phyloP scores from a whole-genome alignment of 495 filamentous ascomycete species.

The Penicillium psychrofluorescens region DNA sequence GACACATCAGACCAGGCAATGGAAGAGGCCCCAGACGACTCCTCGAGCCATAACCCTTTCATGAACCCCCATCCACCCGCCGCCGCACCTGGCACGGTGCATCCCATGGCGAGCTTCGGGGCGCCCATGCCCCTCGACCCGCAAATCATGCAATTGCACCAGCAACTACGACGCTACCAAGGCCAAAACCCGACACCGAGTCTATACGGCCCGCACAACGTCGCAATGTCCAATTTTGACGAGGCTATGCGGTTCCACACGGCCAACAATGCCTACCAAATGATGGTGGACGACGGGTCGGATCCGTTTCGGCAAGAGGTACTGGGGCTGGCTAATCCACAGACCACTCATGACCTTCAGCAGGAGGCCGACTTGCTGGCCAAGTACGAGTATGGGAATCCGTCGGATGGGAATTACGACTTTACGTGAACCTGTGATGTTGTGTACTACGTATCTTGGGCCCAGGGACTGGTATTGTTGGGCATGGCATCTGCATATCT shows the following conservation, averaged over 20 bases:
- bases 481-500: no score
- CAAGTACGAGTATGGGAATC: slow-evolving; percentile 37
- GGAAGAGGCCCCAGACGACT: slow-evolving; percentile 24
- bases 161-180: slow-evolving; percentile 31
- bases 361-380: slow-evolving; percentile 36
- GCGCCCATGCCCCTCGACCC: slow-evolving; percentile 37
- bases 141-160: slow-evolving; percentile 37
- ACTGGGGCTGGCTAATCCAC: slow-evolving; percentile 33
- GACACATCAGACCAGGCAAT: slow-evolving; percentile 20
- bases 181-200: slow-evolving; percentile 30
- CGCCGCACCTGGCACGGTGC: slow-evolving; percentile 22
- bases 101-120: slow-evolving; percentile 29
- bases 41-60: slow-evolving; percentile 29
- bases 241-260: slow-evolving; percentile 35
- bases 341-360: slow-evolving; percentile 31
- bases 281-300: slow-evolving; percentile 39
- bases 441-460: no score
- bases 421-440: slow-evolving; percentile 20
- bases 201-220: slow-evolving; percentile 20
- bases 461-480: no score
- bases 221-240: slow-evolving; percentile 29
- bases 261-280: slow-evolving; percentile 32
- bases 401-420: slow-evolving; percentile 33
- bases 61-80: slow-evolving; percentile 18
- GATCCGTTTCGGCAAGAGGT: slow-evolving; percentile 34